Percentiles rank a stretch among this genome's conserved stretches.
phyloP scores from a whole-genome alignment of 192 early-diverging fungal genomes.

The Backusella westeae region DNA sequence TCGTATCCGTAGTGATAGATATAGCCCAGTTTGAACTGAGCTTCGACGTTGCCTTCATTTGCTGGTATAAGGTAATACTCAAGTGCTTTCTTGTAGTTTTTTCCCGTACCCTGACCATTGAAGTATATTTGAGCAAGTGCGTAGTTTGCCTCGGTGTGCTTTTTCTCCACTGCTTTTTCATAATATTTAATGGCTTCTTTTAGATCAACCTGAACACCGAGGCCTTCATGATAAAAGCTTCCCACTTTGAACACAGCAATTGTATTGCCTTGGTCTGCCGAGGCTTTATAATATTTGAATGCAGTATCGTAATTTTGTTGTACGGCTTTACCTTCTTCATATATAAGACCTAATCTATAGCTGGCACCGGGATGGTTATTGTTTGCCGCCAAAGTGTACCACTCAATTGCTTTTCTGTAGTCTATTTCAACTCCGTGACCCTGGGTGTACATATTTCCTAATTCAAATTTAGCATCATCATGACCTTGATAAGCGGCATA shows the following conservation, averaged over 20 bases:
- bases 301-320: constrained; percentile 16
- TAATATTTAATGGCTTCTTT: background rate
- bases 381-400: constrained; percentile 29
- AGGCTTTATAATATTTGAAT: constrained; percentile 28
- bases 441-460: too few relatives aligned
- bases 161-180: background rate
- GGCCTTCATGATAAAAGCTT: background rate
- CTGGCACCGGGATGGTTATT: constrained; percentile 21
- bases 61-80: too few relatives aligned
- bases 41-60: too few relatives aligned
- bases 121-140: too few relatives aligned
- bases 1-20: too few relatives aligned
- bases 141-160: too few relatives aligned
- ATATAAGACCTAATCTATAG: constrained; percentile 24
- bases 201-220: background rate
- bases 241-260: background rate
- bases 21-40: too few relatives aligned
- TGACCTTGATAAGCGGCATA: too few relatives aligned
- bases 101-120: too few relatives aligned
- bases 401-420: constrained; percentile 26
- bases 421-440: background rate
- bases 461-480: too few relatives aligned
- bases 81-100: too few relatives aligned
- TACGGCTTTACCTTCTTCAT: constrained; percentile 28
- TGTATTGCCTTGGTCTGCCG: background rate